Evolutionary conservation across 2,329 filamentous ascomycete species (phyloP), one percentile per base, ranked within the genome.

Genomic region (Scytalidium lignicola): DNA sequence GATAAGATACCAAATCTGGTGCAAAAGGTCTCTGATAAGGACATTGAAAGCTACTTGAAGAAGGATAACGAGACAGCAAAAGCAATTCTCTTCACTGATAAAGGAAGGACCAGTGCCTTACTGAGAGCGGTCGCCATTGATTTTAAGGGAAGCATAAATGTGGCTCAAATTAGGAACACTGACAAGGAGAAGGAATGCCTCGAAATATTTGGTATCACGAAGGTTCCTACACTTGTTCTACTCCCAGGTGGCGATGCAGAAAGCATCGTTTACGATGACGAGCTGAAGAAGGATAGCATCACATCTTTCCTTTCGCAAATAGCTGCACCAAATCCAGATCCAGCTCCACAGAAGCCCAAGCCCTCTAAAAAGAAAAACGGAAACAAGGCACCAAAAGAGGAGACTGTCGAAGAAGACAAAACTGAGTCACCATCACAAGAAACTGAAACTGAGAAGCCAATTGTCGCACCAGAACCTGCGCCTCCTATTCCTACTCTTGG

Each of bases 1-100:
- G 82, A 88, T 59, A 89, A 86, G 69, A 96, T 99, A 60, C 90
- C 89, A 58, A 97, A 97, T 70, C 85, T 93, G 62, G 92, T 99
- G 41, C 86, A 86, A 65, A 80, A 82, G 54, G 73, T 96, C 43
- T 83, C 84, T 15, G 90, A 95, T 67, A 88, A 88, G 68, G 85
- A 88, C 42, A 62, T 95, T 32, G 84, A 90, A 50, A 72, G 72
- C 12, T 99, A 92, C 79, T 68, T 96, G 44, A 70, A 72, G 9
- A 76, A 79, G 50, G 77, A 80, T 41, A 84, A 83, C 51, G 80
- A 86, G 18, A 79, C 76, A 12, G 80, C 90, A 44, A 96, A 95
- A 73, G 91, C 88, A 0, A 82, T 99, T 28, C 74, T 99, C 2
- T 97, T 99, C 69, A 95, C 88, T 2, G 88, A 96, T 49, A 99